phyloP scores from a whole-genome alignment of 352 stramenopile species.

The Phytophthora europaea region DNA sequence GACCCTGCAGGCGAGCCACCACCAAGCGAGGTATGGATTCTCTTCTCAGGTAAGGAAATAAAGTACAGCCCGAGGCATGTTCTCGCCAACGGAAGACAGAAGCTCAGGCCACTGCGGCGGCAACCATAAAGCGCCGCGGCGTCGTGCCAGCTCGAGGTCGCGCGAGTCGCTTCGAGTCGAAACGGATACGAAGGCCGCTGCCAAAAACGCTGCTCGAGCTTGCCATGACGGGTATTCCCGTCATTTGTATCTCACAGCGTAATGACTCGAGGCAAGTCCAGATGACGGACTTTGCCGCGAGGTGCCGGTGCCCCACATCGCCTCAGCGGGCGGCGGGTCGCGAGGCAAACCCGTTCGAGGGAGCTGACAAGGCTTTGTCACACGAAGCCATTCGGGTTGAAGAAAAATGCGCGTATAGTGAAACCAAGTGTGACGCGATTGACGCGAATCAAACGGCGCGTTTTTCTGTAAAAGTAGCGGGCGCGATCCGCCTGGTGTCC shows the following conservation, averaged over 20 bases:
- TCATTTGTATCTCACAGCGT: neutral
- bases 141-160: too few relatives aligned
- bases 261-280: neutral
- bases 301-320: neutral
- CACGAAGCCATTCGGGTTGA: slow-evolving; percentile 31
- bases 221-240: too few relatives aligned
- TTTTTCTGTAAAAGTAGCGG: slow-evolving; percentile 19
- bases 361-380: slow-evolving; percentile 46
- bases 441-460: slow-evolving; percentile 12
- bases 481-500: slow-evolving; percentile 1
- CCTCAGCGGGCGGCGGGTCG: neutral
- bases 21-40: too few relatives aligned
- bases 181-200: too few relatives aligned
- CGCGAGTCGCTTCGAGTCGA: too few relatives aligned
- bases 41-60: too few relatives aligned
- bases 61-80: too few relatives aligned
- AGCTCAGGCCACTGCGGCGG: too few relatives aligned
- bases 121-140: too few relatives aligned
- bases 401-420: slow-evolving; percentile 37
- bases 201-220: too few relatives aligned
- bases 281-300: neutral
- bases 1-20: too few relatives aligned
- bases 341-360: slow-evolving; percentile 21
- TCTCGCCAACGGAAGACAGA: too few relatives aligned
- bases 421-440: slow-evolving; percentile 8